phyloP scores from a whole-genome alignment of 2,329 filamentous ascomycete genomes.

The Epichloe hybrida region DNA sequence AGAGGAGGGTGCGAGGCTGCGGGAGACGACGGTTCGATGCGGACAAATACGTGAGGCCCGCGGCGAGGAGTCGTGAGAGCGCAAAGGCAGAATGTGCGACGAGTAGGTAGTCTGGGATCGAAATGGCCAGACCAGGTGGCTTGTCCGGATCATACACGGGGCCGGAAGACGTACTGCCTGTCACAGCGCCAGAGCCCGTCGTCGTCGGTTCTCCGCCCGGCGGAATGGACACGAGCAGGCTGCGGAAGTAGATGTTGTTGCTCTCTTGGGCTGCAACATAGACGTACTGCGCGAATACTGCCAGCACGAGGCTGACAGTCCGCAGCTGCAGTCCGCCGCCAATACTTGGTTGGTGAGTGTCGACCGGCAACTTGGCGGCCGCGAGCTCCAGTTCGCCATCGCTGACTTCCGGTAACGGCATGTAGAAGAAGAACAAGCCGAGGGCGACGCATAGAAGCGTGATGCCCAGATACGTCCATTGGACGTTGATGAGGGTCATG shows the following conservation, averaged over 20 bases:
- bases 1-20: conserved; percentile 56
- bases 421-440: conserved; percentile 55
- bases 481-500: conserved; percentile 54
- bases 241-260: conserved; percentile 46
- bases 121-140: conserved; percentile 34
- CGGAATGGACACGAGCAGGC: conserved; percentile 31
- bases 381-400: conserved; percentile 40
- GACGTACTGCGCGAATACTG: conserved; percentile 62
- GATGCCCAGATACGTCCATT: conserved; percentile 77
- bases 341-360: conserved; percentile 33
- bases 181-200: conserved; percentile 10
- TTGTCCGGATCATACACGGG: conserved; percentile 14
- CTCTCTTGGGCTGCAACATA: conserved; percentile 65
- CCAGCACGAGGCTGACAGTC: conserved; percentile 50
- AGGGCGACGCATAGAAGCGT: conserved; percentile 60
- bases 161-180: conserved; percentile 16
- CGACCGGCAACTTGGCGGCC: conserved; percentile 33
- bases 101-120: conserved; percentile 53
- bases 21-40: conserved; percentile 36
- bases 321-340: conserved; percentile 39
- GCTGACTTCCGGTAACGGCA: conserved; percentile 48
- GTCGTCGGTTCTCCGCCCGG: conserved; percentile 14
- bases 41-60: conserved; percentile 46
- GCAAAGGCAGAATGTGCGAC: conserved; percentile 63
- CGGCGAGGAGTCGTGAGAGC: conserved; percentile 56